Conservation (phyloP, 2,329 filamentous ascomycete species). For the Akanthomyces dipterigenus region DNA sequence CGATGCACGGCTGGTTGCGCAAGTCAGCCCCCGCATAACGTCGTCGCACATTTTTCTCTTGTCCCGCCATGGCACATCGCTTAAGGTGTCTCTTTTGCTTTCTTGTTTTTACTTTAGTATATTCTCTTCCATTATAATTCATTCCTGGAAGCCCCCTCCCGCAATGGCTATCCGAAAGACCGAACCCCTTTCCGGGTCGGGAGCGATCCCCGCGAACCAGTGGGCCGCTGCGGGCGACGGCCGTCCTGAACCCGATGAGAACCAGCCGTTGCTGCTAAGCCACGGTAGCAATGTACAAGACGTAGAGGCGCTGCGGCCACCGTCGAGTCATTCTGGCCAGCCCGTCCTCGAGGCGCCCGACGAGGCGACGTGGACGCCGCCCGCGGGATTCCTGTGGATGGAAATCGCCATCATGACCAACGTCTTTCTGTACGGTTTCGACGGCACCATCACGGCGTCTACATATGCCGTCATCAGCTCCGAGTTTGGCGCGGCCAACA, state of each 20-base stretch:
- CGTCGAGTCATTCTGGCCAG: background rate
- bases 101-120: background rate
- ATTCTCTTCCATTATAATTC: background rate
- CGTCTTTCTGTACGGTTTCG: slow-evolving; percentile 61
- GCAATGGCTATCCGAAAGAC: background rate
- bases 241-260: background rate
- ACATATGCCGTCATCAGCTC: slow-evolving; percentile 69
- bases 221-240: background rate
- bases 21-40: background rate
- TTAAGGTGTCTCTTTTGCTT: background rate
- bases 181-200: background rate
- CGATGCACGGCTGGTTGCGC: background rate
- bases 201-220: background rate
- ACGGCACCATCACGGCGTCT: slow-evolving; percentile 66
- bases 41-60: background rate
- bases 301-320: background rate
- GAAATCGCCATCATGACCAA: slow-evolving; percentile 57
- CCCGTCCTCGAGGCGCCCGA: slow-evolving; percentile 10
- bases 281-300: background rate
- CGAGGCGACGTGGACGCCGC: slow-evolving; percentile 37
- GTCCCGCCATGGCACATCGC: background rate
- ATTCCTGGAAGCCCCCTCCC: too few relatives aligned
- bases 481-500: slow-evolving; percentile 65
- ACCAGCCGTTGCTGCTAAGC: background rate
- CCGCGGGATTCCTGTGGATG: slow-evolving; percentile 49